Evolutionary conservation across 2,329 filamentous ascomycete genomes (phyloP).

Genomic region (Exophiala xenobiotica): DNA sequence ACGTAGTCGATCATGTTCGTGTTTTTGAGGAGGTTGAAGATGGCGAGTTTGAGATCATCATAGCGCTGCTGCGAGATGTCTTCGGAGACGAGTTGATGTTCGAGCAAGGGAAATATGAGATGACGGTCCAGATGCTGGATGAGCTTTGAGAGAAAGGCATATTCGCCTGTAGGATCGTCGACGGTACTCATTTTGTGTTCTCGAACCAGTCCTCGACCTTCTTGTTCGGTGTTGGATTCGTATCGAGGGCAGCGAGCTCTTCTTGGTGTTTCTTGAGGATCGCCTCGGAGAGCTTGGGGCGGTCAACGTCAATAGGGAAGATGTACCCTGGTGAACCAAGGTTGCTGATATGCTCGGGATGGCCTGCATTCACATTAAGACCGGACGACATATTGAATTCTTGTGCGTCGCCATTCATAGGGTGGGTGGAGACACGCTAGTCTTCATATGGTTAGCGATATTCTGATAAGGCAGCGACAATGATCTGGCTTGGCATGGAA

Average conservation of each 20-base stretch:
- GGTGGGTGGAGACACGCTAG: neutral
- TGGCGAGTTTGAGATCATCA: conserved; percentile 75
- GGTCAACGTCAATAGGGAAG: conserved; percentile 10
- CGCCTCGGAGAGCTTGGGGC: neutral
- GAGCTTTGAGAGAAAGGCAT: conserved; percentile 83
- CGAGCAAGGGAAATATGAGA: conserved; percentile 92
- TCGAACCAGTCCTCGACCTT: conserved; percentile 1
- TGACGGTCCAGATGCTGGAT: conserved; percentile 92
- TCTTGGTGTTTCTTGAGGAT: conserved; percentile 2
- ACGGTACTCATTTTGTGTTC: conserved; percentile 16
- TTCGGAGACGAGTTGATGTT: conserved; percentile 81
- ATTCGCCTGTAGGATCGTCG: conserved; percentile 60
- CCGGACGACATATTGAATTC: neutral
- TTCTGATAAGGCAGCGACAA: neutral
- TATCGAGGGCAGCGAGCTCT: neutral
- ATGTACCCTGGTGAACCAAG: conserved; percentile 9
- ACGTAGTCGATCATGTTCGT: conserved; percentile 99
- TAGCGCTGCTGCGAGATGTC: conserved; percentile 65
- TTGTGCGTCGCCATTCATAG: neutral
- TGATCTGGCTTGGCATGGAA: too few relatives aligned
- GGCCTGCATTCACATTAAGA: conserved; percentile 8
- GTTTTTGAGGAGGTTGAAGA: conserved; percentile 90
- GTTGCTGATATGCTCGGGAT: conserved; percentile 10
- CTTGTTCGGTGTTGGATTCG: neutral
- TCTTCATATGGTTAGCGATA: neutral